Percentiles rank a stretch among this genome's conserved stretches.
These are phyloP conservation scores for Penicillium nucicola DNA, from an alignment of 495 filamentous ascomycete genomes.

Conservation along the genomic window DNA sequence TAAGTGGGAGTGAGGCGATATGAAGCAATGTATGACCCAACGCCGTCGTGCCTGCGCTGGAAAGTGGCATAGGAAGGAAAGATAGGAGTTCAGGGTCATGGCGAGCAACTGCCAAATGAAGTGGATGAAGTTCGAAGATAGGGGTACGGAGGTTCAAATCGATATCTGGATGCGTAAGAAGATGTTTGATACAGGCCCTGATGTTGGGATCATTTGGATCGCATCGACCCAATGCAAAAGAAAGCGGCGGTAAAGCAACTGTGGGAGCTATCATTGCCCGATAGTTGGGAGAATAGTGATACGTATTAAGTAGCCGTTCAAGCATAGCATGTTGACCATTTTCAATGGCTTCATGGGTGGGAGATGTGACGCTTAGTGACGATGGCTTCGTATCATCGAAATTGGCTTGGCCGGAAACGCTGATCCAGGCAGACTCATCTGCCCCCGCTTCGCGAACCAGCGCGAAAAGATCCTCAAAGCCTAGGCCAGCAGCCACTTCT, in stretches of 20 bases:
- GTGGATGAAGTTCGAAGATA: constrained; percentile 12
- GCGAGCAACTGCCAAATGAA: constrained; percentile 15
- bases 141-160: constrained; percentile 8
- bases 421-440: neutral
- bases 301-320: neutral
- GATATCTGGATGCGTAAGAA: neutral
- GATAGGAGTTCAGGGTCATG: constrained; percentile 12
- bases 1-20: neutral
- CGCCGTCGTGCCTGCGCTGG: neutral
- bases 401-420: neutral
- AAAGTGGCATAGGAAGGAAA: neutral
- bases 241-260: neutral
- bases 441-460: neutral
- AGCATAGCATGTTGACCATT: neutral
- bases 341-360: neutral
- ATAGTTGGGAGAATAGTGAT: neutral
- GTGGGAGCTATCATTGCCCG: neutral
- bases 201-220: neutral
- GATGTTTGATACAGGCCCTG: neutral
- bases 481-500: constrained; percentile 8
- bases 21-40: neutral
- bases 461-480: neutral
- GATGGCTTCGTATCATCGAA: neutral
- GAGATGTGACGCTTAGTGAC: neutral
- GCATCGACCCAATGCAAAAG: neutral